Percentiles rank a stretch among this genome's conserved stretches.
phyloP scores from a whole-genome alignment of 2,329 filamentous ascomycete species.

The Neonectria ditissima region DNA sequence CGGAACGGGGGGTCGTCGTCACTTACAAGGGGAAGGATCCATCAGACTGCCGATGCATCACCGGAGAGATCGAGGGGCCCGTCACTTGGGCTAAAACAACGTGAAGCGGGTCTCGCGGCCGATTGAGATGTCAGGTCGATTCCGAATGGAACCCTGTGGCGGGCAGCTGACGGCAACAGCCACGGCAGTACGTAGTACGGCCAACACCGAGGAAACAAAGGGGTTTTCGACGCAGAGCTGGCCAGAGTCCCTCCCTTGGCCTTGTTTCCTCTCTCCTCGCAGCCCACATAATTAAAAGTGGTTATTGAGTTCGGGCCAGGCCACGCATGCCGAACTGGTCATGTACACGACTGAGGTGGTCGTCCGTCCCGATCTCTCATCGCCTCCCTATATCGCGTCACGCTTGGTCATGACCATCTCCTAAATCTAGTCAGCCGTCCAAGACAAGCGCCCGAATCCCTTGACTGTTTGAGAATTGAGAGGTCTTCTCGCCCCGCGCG shows the following conservation, averaged over 20 bases:
- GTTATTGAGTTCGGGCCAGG: background rate
- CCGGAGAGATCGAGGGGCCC: conserved; percentile 10
- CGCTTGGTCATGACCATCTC: background rate
- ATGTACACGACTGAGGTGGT: background rate
- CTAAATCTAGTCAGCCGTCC: conserved; percentile 3
- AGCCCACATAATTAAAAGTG: background rate
- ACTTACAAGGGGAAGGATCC: background rate
- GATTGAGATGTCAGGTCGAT: conserved; percentile 19
- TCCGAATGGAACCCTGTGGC: conserved; percentile 13
- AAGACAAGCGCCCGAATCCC: conserved; percentile 14
- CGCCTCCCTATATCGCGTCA: background rate
- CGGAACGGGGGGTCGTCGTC: background rate
- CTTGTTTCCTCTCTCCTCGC: conserved; percentile 15
- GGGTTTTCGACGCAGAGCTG: background rate
- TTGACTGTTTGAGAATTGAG: conserved; percentile 9
- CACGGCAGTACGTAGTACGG: background rate
- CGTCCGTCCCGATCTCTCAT: background rate
- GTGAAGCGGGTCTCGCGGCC: conserved; percentile 5
- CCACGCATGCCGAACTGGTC: background rate
- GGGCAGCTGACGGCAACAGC: background rate
- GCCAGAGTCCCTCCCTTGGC: background rate
- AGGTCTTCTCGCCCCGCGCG: conserved; percentile 4
- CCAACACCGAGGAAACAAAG: background rate
- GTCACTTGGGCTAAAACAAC: conserved; percentile 15
- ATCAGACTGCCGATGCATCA: conserved; percentile 6